Base-by-base conservation (phyloP, 768 basidiomycete species). In the Amanita fuliginea region DNA sequence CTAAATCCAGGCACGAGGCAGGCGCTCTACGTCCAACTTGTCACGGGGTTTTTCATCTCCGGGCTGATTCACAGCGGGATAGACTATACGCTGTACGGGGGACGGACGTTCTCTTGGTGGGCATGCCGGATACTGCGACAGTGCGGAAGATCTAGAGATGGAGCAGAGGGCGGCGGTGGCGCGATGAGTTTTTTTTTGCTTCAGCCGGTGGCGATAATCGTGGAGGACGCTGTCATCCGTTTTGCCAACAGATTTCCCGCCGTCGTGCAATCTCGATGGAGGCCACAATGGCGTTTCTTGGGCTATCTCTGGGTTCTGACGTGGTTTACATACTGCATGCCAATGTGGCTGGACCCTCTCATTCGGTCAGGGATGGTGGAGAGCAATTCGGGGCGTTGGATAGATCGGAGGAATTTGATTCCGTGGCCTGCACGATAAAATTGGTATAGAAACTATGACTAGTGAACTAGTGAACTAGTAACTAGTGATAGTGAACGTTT, bases 181-280 rank as follows among this genome's bases (percentile, higher is more conserved):
- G 56, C 62, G 8, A 57, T 70, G 40, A 53, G 49, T 3, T 69
- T 68, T 54, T 68, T 68, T 57, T 45, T 62, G 42, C 51, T 64
- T 40, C 67, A 69, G 54, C 62, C 67, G 0, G 41, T 65, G 7
- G 65, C 58, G 6, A 64, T 71, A 21, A 58, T 57, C 10, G 32
- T 60, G 28, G 67, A 67, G 43, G 52, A 58, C 21, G 13, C 44
- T 19, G 53, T 61, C 7, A 53, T 60, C 46, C 26, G 46, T 48
- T 28, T 19, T 30, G 46, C 33, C n/a, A 55, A 42, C 24, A 37
- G 34, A 34, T 36, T 14, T 33, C 13, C 35, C 14, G 19, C 24
- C 6, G 8, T 47, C 33, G 37, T 47, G n/a, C 53, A 56, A 13
- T 19, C 46, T 14, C 46, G 22, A n/a, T 36, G 33, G 35, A 47